These are phyloP conservation scores for Gossypium schwendimanii DNA, from an alignment of 441 rosid species.

Conservation along the genomic window DNA sequence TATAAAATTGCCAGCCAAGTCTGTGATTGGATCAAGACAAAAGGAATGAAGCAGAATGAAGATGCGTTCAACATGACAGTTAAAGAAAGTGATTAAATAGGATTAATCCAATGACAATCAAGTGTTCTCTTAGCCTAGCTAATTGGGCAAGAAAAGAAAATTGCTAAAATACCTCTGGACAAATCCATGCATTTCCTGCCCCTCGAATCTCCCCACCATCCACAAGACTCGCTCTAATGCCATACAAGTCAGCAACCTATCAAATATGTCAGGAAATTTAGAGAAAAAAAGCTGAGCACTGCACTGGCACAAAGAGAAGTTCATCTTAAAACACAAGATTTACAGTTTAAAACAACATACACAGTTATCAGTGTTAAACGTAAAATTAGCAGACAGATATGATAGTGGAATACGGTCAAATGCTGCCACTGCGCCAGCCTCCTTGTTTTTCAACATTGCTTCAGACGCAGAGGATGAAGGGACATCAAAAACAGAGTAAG, in stretches of 20 bases:
- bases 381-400: conserved; percentile 92
- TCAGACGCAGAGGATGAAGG: conserved; percentile 78
- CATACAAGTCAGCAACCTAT: conserved; percentile 95
- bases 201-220: conserved; percentile 99
- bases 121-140: neutral
- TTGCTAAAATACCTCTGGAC: conserved; percentile 67
- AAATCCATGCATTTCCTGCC: conserved; percentile 98
- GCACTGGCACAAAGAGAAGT: neutral
- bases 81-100: neutral
- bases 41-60: neutral
- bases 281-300: neutral
- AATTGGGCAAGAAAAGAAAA: neutral
- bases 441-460: conserved; percentile 85
- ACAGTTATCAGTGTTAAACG: conserved; percentile 89
- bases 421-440: conserved; percentile 98
- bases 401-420: conserved; percentile 98
- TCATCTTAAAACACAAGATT: neutral
- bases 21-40: neutral
- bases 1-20: neutral
- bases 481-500: conserved; percentile 51
- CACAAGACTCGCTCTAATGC: conserved; percentile 95
- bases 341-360: conserved; percentile 43
- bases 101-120: conserved; percentile 13
- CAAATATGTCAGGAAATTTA: conserved; percentile 19
- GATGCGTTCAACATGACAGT: neutral